Base-by-base conservation (phyloP, 169 alveolate genomes). In the Plasmodium relictum region DNA sequence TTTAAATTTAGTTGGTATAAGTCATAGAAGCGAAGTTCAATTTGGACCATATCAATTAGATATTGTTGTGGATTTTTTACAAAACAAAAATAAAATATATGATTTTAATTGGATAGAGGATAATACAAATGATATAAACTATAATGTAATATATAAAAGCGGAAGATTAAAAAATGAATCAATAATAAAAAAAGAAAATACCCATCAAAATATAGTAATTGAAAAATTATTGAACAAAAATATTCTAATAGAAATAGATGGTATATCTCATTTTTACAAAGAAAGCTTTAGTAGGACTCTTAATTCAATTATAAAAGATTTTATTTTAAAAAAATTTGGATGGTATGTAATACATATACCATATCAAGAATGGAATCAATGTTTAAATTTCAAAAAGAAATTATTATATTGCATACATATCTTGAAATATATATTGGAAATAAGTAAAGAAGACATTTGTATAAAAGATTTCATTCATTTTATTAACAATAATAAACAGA, bases 301-400 rank as follows among this genome's bases (percentile, higher is more conserved):
- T 26, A 83, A 83, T 42, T 83, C 91, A 26, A 56, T 83, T 54
- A 83, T 83, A 52, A 83, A 83, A 83, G 59, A 83, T 54, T 83
- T 52, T 58, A 83, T 83, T 68, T 83, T 83, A 54, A 39, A 83
- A 68, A 83, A 83, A 68, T 58, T 68, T 37, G 91, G 91, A 9
- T 83, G 91, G 91, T 10, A 83, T 42, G 52, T 83, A 52, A 83
- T 83, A 83, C 91, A 83, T 59, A 26, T 83, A 24, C 91, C 91
- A 4, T 83, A 61, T n/a, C 91, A 83, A 44, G 91, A 83, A 56
- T 83, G 91, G 91, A 83, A 83, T 58, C 91, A 83, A 71, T 83
- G 91, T 24, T 56, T 54, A 22, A 72, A 68, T 83, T 83, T 83
- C 56, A 83, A 56, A 72, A 68, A 44, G 22, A 83, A 66, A 59